Percentiles rank a stretch among this genome's conserved stretches.
Conservation (phyloP, 306 rosid species). For the Psophocarpus tetragonolobus region DNA sequence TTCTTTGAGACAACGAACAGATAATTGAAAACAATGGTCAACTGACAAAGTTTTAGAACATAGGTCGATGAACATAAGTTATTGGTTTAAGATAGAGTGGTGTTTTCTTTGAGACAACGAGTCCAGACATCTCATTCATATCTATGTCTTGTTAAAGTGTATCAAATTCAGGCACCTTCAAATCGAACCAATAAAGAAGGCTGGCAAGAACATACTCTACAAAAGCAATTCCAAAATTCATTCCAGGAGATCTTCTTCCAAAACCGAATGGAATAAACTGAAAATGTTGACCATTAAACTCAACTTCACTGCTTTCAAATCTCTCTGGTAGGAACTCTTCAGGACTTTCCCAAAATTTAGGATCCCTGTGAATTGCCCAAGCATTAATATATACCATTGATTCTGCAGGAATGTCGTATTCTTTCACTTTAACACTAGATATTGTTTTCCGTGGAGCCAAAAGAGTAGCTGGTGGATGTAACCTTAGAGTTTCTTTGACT, state of each 20-base stretch:
- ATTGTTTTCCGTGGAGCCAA: slow-evolving; percentile 41
- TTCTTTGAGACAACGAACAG: too few relatives aligned
- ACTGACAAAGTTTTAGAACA: too few relatives aligned
- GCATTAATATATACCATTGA: slow-evolving; percentile 43
- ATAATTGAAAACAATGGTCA: too few relatives aligned
- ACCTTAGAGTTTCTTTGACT: slow-evolving; percentile 52
- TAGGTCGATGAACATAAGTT: too few relatives aligned
- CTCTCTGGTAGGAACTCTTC: slow-evolving; percentile 39
- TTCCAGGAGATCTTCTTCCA: slow-evolving; percentile 48
- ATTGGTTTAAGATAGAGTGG: slow-evolving; percentile 28
- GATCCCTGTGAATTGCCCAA: slow-evolving; percentile 54
- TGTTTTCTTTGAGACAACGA: slow-evolving; percentile 19
- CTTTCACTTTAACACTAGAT: slow-evolving; percentile 23
- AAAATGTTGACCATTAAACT: slow-evolving; percentile 25
- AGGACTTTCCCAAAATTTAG: slow-evolving; percentile 28
- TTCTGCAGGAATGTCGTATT: slow-evolving; percentile 42
- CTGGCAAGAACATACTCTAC: slow-evolving; percentile 41
- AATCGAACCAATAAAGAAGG: slow-evolving; percentile 43
- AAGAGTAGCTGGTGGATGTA: slow-evolving; percentile 51
- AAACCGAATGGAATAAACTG: slow-evolving; percentile 32
- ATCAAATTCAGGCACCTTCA: slow-evolving; percentile 12
- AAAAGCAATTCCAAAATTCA: slow-evolving; percentile 7
- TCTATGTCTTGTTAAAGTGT: neutral
- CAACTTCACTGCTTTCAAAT: slow-evolving; percentile 4
- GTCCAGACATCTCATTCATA: slow-evolving; percentile 16